Percentiles rank a stretch among this genome's conserved stretches.
These are phyloP conservation scores for Diplodia sapinea DNA, from an alignment of 2,329 filamentous ascomycete genomes.

Conservation along the genomic window DNA sequence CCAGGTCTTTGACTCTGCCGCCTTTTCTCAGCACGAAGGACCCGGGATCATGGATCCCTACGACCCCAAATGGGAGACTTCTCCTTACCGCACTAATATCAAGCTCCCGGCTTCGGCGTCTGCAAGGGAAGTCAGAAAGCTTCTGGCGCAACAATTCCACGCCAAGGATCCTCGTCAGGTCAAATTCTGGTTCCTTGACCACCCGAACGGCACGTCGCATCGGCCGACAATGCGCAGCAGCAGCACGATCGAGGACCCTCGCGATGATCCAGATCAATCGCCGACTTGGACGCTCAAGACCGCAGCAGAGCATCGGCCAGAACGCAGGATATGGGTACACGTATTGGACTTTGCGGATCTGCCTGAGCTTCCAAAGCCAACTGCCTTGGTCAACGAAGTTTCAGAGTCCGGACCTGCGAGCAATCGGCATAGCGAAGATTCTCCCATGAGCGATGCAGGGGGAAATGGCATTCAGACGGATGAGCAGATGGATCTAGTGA, in stretches of 20 bases:
- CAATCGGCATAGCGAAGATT: conserved; percentile 39
- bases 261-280: conserved; percentile 35
- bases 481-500: conserved; percentile 23
- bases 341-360: conserved; percentile 42
- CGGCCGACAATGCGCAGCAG: conserved; percentile 42
- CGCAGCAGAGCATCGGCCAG: conserved; percentile 32
- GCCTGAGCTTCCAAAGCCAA: conserved; percentile 39
- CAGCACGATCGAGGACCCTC: conserved; percentile 43
- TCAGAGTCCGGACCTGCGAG: not conserved
- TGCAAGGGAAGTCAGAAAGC: conserved; percentile 7
- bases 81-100: conserved; percentile 1
- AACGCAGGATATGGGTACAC: conserved; percentile 43
- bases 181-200: conserved; percentile 49
- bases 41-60: conserved; percentile 47
- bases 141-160: conserved; percentile 32
- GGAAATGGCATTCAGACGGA: conserved; percentile 34
- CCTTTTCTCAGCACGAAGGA: conserved; percentile 45
- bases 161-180: conserved; percentile 48
- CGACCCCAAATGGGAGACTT: conserved; percentile 37
- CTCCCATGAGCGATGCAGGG: conserved; percentile 49
- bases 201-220: conserved; percentile 39
- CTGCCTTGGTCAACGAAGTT: not conserved
- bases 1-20: conserved; percentile 43
- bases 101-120: conserved; percentile 23
- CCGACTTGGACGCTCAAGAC: conserved; percentile 29